phyloP scores from a whole-genome alignment of 208 protist genomes.

The Trypanosoma cruzi region DNA sequence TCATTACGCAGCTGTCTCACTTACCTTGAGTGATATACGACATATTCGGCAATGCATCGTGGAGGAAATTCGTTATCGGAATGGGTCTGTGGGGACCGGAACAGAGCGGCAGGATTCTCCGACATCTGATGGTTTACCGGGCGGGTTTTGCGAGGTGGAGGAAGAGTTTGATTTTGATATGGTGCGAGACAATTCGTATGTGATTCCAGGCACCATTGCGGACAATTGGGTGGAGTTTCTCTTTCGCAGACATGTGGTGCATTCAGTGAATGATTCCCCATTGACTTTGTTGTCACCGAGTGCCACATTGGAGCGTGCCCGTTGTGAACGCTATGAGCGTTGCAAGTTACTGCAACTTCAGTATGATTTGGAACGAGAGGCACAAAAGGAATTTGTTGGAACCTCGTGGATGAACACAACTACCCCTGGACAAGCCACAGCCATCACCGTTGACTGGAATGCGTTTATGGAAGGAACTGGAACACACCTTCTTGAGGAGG shows the following conservation, averaged over 20 bases:
- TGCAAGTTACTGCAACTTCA: conserved; percentile 21
- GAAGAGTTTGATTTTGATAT: conserved; percentile 28
- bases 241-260: conserved; percentile 61
- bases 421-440: conserved; percentile 8
- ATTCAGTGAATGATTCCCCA: conserved; percentile 57
- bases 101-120: not conserved
- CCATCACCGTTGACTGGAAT: conserved; percentile 46
- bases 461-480: conserved; percentile 64
- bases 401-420: not conserved
- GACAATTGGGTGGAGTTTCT: conserved; percentile 67
- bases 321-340: conserved; percentile 60
- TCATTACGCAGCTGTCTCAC: not conserved
- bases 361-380: conserved; percentile 1
- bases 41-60: conserved; percentile 35
- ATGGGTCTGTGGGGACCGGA: not conserved
- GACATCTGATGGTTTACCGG: not conserved
- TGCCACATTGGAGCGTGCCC: conserved; percentile 62
- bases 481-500: conserved; percentile 46
- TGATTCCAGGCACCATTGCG: conserved; percentile 31
- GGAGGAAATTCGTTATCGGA: conserved; percentile 36
- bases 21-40: conserved; percentile 14
- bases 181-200: not conserved
- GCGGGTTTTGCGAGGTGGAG: not conserved
- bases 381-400: not conserved
- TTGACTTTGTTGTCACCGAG: conserved; percentile 57